A percentile compares a stretch with the other conserved stretches of the same genome.
These are phyloP conservation scores for Pseudogymnoascus verrucosus DNA, from an alignment of 2,329 filamentous ascomycete genomes.

Conservation along the genomic window DNA sequence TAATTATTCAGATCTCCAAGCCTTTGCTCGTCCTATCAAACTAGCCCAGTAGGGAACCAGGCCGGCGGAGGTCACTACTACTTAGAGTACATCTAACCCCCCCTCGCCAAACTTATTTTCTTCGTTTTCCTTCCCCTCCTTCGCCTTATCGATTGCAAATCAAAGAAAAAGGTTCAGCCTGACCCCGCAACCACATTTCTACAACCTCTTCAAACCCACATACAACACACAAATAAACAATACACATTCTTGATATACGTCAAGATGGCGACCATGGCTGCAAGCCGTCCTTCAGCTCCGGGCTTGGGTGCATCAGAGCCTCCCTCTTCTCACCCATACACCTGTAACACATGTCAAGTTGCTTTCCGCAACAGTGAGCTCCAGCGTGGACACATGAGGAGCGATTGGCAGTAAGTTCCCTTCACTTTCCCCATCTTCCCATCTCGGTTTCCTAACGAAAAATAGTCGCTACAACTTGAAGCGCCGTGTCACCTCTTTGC, in stretches of 20 bases:
- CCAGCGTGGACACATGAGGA: conserved; percentile 94
- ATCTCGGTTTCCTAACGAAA: conserved; percentile 16
- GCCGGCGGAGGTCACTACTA: not conserved
- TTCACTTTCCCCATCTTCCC: conserved; percentile 8
- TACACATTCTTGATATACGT: conserved; percentile 1
- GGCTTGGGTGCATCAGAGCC: conserved; percentile 23
- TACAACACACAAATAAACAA: not conserved
- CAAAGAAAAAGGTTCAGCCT: conserved; percentile 3
- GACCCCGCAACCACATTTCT: conserved; percentile 5
- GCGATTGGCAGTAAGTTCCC: conserved; percentile 85
- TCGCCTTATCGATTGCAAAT: conserved; percentile 9
- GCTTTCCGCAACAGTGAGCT: conserved; percentile 91
- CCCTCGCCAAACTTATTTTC: conserved; percentile 7
- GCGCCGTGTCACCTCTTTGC: conserved; percentile 80
- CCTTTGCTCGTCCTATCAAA: not conserved
- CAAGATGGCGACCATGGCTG: conserved; percentile 43
- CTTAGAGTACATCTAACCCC: not conserved
- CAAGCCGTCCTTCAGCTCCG: conserved; percentile 28
- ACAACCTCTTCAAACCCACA: not conserved
- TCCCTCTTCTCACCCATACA: conserved; percentile 70
- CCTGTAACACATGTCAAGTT: conserved; percentile 96
- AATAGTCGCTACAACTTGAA: conserved; percentile 88
- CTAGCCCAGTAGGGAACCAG: not conserved
- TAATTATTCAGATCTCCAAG: not conserved
- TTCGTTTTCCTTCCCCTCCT: conserved; percentile 4